phyloP scores from a whole-genome alignment of 805 yeast genomes.

The Groenewaldozyma tartarivorans region DNA sequence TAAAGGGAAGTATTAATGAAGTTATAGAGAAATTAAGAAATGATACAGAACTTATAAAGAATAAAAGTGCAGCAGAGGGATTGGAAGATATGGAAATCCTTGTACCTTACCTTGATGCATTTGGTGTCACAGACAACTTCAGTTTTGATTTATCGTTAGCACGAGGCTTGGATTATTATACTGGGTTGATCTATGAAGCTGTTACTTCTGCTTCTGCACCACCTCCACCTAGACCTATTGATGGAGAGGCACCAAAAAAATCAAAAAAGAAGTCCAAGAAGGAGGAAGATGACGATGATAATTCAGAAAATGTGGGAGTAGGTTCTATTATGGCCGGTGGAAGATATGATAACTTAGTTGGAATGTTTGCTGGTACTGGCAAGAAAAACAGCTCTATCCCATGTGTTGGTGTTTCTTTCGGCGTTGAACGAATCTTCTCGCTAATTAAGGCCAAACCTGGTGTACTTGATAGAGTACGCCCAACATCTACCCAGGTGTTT shows the following conservation, averaged over 20 bases:
- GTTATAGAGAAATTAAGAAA: slow-evolving; percentile 42
- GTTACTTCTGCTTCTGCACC: slow-evolving; percentile 97
- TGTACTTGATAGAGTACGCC: slow-evolving; percentile 54
- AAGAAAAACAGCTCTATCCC: slow-evolving; percentile 78
- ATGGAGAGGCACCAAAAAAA: slow-evolving; percentile 19
- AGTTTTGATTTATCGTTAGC: slow-evolving; percentile 93
- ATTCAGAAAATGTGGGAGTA: slow-evolving; percentile 93
- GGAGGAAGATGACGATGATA: slow-evolving; percentile 66
- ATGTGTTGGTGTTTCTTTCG: slow-evolving; percentile 95
- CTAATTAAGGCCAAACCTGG: slow-evolving; percentile 69
- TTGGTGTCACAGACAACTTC: slow-evolving; percentile 47
- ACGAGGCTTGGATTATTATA: slow-evolving; percentile 94
- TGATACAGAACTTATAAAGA: slow-evolving; percentile 50
- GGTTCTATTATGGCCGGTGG: slow-evolving; percentile 99
- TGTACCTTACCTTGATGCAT: slow-evolving; percentile 74
- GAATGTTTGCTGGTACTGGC: slow-evolving; percentile 82
- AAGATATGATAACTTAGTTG: slow-evolving; percentile 91
- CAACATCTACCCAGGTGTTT: slow-evolving; percentile 85
- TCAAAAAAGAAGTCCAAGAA: slow-evolving; percentile 32
- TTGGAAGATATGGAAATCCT: slow-evolving; percentile 67
- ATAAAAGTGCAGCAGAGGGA: slow-evolving; percentile 72
- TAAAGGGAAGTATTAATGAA: slow-evolving; percentile 49
- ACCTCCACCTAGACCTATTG: slow-evolving; percentile 33
- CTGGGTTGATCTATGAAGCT: slow-evolving; percentile 94
- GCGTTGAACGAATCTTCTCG: slow-evolving; percentile 91